Evolutionary conservation across 2,329 filamentous ascomycete species (phyloP).

Genomic region (Mariannaea elegans): DNA sequence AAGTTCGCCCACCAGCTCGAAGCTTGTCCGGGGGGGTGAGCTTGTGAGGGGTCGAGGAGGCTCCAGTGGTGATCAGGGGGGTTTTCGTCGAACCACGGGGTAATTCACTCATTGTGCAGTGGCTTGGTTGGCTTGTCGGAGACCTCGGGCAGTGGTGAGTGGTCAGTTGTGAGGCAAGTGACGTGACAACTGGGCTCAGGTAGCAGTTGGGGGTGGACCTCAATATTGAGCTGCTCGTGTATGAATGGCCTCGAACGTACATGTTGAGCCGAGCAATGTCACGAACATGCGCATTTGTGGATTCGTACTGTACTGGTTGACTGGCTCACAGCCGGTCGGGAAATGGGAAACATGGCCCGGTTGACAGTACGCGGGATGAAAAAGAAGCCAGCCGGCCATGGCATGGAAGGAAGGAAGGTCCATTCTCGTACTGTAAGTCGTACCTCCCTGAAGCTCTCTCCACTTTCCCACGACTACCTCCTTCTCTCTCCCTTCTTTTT

Average conservation of each 20-base stretch:
- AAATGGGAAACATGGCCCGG: background rate
- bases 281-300: background rate
- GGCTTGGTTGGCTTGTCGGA: background rate
- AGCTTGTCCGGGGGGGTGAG: background rate
- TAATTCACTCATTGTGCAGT: conserved; percentile 1
- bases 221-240: background rate
- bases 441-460: conserved; percentile 8
- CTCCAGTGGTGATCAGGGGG: background rate
- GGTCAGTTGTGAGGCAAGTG: conserved; percentile 9
- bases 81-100: conserved; percentile 6
- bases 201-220: background rate
- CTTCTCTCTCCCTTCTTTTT: background rate
- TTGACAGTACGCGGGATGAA: background rate
- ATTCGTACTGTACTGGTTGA: background rate
- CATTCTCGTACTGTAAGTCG: conserved; percentile 8
- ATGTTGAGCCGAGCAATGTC: background rate
- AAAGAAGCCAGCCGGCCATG: background rate
- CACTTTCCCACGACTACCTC: background rate
- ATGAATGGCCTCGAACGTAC: background rate
- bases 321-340: conserved; percentile 15
- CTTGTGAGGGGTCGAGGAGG: background rate
- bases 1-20: conserved; percentile 10
- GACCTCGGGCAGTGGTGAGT: conserved; percentile 4
- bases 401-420: conserved; percentile 1
- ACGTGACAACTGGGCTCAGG: conserved; percentile 10